A percentile compares a stretch with the other conserved stretches of the same genome.
phyloP scores from a whole-genome alignment of 2,329 filamentous ascomycete genomes.

The Paecilomyces fulvus region DNA sequence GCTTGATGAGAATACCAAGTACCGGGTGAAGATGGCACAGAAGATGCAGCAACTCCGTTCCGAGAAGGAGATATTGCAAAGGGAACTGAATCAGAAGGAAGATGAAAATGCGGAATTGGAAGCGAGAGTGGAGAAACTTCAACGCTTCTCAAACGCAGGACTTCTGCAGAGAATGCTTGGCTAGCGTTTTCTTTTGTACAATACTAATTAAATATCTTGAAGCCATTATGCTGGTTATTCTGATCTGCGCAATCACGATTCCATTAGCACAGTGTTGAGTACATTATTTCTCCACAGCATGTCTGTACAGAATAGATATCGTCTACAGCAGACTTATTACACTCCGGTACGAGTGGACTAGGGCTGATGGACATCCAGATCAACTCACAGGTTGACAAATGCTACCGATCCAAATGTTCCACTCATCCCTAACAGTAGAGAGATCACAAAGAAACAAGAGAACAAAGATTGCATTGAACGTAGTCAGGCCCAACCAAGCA shows the following conservation, averaged over 20 bases:
- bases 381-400: too few species aligned
- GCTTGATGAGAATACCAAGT: constrained; percentile 30
- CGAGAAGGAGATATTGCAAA: constrained; percentile 33
- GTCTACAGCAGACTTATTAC: too few species aligned
- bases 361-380: too few species aligned
- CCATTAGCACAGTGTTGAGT: too few species aligned
- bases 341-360: too few species aligned
- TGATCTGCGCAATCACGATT: too few species aligned
- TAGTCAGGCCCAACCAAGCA: background rate
- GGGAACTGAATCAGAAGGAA: constrained; percentile 30
- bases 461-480: background rate
- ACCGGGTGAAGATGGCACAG: constrained; percentile 28
- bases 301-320: too few species aligned
- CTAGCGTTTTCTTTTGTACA: background rate
- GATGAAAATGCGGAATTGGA: constrained; percentile 31
- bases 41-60: constrained; percentile 29
- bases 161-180: background rate
- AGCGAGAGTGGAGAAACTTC: constrained; percentile 24
- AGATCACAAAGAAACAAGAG: too few species aligned
- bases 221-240: background rate
- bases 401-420: too few species aligned
- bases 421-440: too few species aligned
- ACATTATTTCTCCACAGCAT: too few species aligned
- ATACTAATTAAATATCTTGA: background rate
- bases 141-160: constrained; percentile 13